Percentiles rank a stretch among this genome's conserved stretches.
phyloP scores from a whole-genome alignment of 2,329 filamentous ascomycete species.

The Aspergillus cejpii region DNA sequence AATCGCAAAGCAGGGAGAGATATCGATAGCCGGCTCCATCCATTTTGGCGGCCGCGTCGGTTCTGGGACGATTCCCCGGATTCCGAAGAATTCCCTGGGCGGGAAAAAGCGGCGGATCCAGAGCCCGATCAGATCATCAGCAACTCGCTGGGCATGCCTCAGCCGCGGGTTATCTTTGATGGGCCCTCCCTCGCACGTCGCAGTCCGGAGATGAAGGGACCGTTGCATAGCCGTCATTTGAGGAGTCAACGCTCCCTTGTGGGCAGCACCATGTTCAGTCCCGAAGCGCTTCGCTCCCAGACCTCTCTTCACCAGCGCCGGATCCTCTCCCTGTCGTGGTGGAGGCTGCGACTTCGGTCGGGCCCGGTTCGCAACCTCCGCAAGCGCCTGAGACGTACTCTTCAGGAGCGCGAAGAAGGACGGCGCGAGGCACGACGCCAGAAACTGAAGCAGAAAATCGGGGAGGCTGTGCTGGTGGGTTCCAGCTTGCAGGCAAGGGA shows the following conservation, averaged over 20 bases:
- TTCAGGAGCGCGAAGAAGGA: slow-evolving; percentile 40
- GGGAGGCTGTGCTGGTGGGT: slow-evolving; percentile 16
- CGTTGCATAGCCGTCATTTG: slow-evolving; percentile 19
- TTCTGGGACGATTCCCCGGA: slow-evolving; percentile 55
- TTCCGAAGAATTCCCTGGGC: slow-evolving; percentile 32
- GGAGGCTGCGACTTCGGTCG: slow-evolving; percentile 46
- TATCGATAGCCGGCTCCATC: slow-evolving; percentile 48
- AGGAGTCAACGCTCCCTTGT: slow-evolving; percentile 28
- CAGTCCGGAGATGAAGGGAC: slow-evolving; percentile 27
- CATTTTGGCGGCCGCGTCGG: slow-evolving; percentile 57
- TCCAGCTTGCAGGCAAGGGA: slow-evolving; percentile 15
- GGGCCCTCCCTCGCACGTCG: slow-evolving; percentile 33
- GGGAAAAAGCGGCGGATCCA: background rate
- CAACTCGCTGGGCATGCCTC: slow-evolving; percentile 52
- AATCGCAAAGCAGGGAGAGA: slow-evolving; percentile 41
- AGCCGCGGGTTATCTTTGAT: slow-evolving; percentile 40
- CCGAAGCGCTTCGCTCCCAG: slow-evolving; percentile 25
- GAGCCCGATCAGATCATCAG: slow-evolving; percentile 43
- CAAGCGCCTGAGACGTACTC: slow-evolving; percentile 41
- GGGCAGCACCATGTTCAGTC: slow-evolving; percentile 22
- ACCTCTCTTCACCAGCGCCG: slow-evolving; percentile 29
- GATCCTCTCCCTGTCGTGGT: slow-evolving; percentile 34
- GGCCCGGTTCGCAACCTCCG: slow-evolving; percentile 47
- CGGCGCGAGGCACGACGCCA: slow-evolving; percentile 49
- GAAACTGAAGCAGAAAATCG: slow-evolving; percentile 49